A percentile compares a stretch with the other conserved stretches of the same genome.
Evolutionary conservation across 257 asterid genomes (phyloP).

Genomic region (Primulina tabacum): DNA sequence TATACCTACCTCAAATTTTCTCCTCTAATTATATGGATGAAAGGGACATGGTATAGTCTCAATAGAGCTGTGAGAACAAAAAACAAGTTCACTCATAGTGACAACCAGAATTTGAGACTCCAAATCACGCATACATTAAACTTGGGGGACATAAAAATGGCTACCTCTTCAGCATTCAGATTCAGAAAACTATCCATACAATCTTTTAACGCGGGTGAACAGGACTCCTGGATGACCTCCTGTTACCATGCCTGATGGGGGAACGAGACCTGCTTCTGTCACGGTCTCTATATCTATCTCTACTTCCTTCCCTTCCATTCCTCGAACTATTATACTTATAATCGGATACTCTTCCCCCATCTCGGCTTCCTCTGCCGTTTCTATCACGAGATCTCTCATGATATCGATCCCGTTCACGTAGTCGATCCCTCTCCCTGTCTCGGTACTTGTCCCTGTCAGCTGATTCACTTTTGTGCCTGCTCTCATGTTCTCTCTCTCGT

Average conservation of each 20-base stretch:
- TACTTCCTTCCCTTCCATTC: constrained; percentile 77
- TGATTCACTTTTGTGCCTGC: constrained; percentile 54
- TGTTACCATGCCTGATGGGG: constrained; percentile 57
- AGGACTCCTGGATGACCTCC: constrained; percentile 74
- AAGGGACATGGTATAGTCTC: constrained; percentile 66
- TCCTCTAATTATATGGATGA: constrained; percentile 69
- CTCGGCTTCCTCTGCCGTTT: constrained; percentile 62
- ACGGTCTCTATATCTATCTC: constrained; percentile 67
- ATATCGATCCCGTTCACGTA: constrained; percentile 53
- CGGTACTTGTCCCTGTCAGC: constrained; percentile 74
- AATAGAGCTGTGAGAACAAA: constrained; percentile 91
- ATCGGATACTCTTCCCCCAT: constrained; percentile 57
- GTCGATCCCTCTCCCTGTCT: constrained; percentile 53
- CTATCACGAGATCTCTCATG: constrained; percentile 54
- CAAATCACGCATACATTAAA: constrained; percentile 53
- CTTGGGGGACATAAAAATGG: constrained; percentile 46
- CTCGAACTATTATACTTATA: constrained; percentile 50
- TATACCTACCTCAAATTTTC: constrained; percentile 71
- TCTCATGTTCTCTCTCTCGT: constrained; percentile 70
- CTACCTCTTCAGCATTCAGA: constrained; percentile 88
- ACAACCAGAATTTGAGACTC: constrained; percentile 45
- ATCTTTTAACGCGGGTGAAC: constrained; percentile 51
- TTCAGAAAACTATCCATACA: constrained; percentile 44
- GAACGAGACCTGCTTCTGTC: constrained; percentile 85
- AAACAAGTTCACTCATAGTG: constrained; percentile 67